These are phyloP conservation scores for Leersia perrieri DNA, from an alignment of 176 grass and related monocot species.

Conservation along the genomic window DNA sequence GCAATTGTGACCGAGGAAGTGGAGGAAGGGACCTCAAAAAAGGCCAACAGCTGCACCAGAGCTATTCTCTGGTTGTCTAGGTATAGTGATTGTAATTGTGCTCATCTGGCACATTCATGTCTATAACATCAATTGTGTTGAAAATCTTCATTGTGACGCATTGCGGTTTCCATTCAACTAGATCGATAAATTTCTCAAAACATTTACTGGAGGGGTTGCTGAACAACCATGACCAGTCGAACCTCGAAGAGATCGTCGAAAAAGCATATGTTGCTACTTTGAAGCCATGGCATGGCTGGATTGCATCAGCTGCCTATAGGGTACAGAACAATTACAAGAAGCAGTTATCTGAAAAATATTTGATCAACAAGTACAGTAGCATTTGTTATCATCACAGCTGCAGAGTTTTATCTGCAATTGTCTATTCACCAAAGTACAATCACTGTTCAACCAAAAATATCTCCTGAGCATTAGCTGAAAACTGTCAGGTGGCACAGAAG, in stretches of 20 bases:
- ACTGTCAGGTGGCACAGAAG: slow-evolving; percentile 63
- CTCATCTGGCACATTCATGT: background rate
- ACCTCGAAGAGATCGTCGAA: slow-evolving; percentile 61
- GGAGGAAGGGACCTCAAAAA: slow-evolving; percentile 52
- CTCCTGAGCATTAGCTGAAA: slow-evolving; percentile 43
- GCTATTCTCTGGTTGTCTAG: slow-evolving; percentile 79
- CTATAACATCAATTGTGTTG: background rate
- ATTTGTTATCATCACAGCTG: background rate
- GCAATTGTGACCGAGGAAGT: slow-evolving; percentile 62
- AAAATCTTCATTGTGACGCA: background rate
- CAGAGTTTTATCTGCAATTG: background rate
- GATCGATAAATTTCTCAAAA: slow-evolving; percentile 70
- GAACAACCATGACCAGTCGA: slow-evolving; percentile 28
- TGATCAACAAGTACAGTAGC: background rate
- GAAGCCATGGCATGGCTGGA: slow-evolving; percentile 89
- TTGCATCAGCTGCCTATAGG: slow-evolving; percentile 80
- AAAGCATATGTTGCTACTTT: slow-evolving; percentile 58
- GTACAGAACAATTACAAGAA: slow-evolving; percentile 29
- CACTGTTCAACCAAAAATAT: slow-evolving; percentile 21
- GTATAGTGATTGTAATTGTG: slow-evolving; percentile 24
- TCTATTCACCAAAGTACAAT: background rate
- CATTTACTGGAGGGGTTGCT: slow-evolving; percentile 57
- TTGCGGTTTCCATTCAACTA: background rate
- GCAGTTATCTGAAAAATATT: background rate
- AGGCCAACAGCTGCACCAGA: slow-evolving; percentile 69